Evolutionary conservation across 495 filamentous ascomycete genomes (phyloP), one percentile per base, ranked within the genome.

Genomic region (Tirmania nivea): DNA sequence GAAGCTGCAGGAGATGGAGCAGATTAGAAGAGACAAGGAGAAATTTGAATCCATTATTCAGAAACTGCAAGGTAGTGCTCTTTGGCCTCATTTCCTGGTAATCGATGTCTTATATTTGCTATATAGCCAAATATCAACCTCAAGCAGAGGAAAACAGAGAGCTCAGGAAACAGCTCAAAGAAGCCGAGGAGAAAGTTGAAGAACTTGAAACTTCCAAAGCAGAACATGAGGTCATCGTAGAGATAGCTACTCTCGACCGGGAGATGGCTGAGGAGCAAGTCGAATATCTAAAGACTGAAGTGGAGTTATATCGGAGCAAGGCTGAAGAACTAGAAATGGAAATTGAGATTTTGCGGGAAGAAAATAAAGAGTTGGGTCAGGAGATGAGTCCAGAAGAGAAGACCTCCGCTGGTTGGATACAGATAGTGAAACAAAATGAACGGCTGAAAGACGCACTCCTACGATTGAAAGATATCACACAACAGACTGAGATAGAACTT

Each of bases 261-360:
- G 89, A 96, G 66, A 94, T 96, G 86, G 92, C 90, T 2, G 89
- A 95, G 66, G 89, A 96, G 63, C 84, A 78, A 36, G 81, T 83
- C 7, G 90, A 96, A 57, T 75, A 76, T 16, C 71, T 80, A 35
- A 88, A 83, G 63, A 73, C 76, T 2, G 90, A 96, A 65, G 71
- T 88, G 17, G 84, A 93, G n/a, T 70, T 76, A 5, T 66, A 93
- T 48, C 80, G 82, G 58, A 67, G 72, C 34, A 84, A 78, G 59
- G 69, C 77, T 7, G 86, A 96, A 62, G 90, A 96, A 65, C 70
- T 92, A 2, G 76, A 89, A 60, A 69, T 94, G 39, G 92, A 97
- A 63, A 75, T 85, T 4, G 87, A 95, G 52, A 76, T 96, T 34
- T 64, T 95, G 34, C 77, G 78, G 14, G 86, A 92, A 60, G 89